phyloP scores from a whole-genome alignment of 257 asterid species.

The Fraxinus anomala region DNA sequence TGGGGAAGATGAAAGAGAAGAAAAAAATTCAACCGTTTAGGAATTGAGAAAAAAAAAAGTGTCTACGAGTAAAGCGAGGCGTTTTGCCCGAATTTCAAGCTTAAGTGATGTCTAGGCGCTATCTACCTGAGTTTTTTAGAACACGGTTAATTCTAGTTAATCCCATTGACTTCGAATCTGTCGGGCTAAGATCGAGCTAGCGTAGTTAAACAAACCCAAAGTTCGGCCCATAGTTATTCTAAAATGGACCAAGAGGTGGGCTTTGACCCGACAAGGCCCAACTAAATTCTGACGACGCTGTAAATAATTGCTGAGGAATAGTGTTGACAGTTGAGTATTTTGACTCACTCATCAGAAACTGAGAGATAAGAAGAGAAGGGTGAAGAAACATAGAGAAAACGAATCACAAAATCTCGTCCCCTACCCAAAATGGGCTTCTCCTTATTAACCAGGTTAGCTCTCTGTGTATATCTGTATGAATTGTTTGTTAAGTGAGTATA shows the following conservation, averaged over 20 bases:
- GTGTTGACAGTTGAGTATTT: too few species aligned
- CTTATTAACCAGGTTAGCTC: conserved; percentile 44
- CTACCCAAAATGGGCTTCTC: conserved; percentile 46
- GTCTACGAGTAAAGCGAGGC: too few species aligned
- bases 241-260: neutral
- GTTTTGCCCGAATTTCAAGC: too few species aligned
- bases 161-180: neutral
- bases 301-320: too few species aligned
- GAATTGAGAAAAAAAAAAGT: too few species aligned
- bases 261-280: neutral
- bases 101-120: too few species aligned
- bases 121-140: too few species aligned
- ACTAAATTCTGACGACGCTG: neutral
- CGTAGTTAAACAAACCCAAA: neutral
- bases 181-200: neutral
- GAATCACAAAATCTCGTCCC: conserved; percentile 7
- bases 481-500: neutral
- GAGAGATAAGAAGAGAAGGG: conserved; percentile 28
- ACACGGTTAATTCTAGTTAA: too few species aligned
- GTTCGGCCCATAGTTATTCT: neutral
- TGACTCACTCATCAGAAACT: neutral
- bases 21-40: too few species aligned
- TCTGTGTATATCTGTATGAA: neutral
- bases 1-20: too few species aligned
- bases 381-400: conserved; percentile 5